Percentiles rank a stretch among this genome's conserved stretches.
Evolutionary conservation across 805 yeast genomes (phyloP).

Genomic region (Pichia californica): DNA sequence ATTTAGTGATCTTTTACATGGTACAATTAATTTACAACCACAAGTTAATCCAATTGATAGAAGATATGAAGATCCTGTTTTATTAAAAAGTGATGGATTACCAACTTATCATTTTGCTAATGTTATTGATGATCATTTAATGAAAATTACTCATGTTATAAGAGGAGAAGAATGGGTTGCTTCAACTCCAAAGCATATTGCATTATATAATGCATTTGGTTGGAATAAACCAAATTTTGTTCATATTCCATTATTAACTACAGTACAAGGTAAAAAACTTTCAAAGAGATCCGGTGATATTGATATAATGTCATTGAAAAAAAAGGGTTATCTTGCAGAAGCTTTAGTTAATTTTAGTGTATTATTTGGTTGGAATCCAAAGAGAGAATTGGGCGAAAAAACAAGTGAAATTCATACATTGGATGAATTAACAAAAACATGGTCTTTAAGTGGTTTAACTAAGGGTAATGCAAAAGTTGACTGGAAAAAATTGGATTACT

Average conservation of each 20-base stretch:
- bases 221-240: constrained; percentile 78
- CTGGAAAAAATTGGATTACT: constrained; percentile 62
- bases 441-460: constrained; percentile 69
- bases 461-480: constrained; percentile 93
- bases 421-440: constrained; percentile 45
- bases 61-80: constrained; percentile 83
- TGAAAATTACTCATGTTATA: constrained; percentile 89
- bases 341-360: constrained; percentile 84
- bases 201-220: constrained; percentile 76
- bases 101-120: constrained; percentile 98
- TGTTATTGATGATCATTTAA: constrained; percentile 88
- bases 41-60: constrained; percentile 65
- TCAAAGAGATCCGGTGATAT: constrained; percentile 83
- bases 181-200: constrained; percentile 91
- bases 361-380: constrained; percentile 92
- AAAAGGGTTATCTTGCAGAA: constrained; percentile 72
- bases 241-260: constrained; percentile 87
- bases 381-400: constrained; percentile 43
- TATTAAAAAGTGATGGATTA: constrained; percentile 86
- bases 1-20: constrained; percentile 74
- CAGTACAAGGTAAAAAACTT: constrained; percentile 64
- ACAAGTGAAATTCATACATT: constrained; percentile 47
- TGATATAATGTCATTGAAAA: constrained; percentile 54
- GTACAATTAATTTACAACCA: constrained; percentile 67
- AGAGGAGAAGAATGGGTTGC: constrained; percentile 98